Evolutionary conservation across 1,284 basidiomycete genomes (phyloP).

Genomic region (Tylopilus sp.): DNA sequence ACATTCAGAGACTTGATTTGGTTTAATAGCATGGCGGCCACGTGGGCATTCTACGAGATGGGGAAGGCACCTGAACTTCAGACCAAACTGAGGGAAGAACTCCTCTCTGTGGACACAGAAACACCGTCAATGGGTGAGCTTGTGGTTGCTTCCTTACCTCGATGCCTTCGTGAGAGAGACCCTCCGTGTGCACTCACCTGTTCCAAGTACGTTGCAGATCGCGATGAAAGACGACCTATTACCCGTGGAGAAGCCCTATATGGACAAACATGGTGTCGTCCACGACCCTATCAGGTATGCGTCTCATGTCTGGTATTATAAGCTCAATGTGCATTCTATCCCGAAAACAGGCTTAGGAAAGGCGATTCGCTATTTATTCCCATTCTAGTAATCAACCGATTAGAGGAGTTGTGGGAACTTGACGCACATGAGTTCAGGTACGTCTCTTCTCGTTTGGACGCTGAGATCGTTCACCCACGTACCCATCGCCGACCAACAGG

Average conservation of each 20-base stretch:
- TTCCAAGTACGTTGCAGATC: constrained; percentile 49
- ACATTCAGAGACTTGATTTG: neutral
- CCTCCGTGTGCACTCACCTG: constrained; percentile 62
- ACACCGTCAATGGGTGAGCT: constrained; percentile 58
- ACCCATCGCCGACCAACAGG: constrained; percentile 10
- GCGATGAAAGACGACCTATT: constrained; percentile 53
- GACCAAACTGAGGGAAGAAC: constrained; percentile 64
- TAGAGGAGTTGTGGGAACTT: constrained; percentile 43
- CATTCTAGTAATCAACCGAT: constrained; percentile 38
- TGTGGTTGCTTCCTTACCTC: constrained; percentile 53
- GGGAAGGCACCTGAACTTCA: constrained; percentile 54
- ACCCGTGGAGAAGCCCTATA: constrained; percentile 47
- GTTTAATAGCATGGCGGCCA: constrained; percentile 42
- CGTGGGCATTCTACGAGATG: constrained; percentile 66
- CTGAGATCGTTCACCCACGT: neutral
- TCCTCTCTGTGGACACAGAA: constrained; percentile 46
- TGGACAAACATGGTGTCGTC: constrained; percentile 39
- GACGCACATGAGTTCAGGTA: constrained; percentile 38
- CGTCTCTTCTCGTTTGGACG: neutral
- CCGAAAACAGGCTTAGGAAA: constrained; percentile 33
- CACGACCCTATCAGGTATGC: constrained; percentile 28
- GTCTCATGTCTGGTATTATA: too few species aligned
- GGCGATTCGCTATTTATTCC: constrained; percentile 40
- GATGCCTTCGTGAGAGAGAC: constrained; percentile 66
- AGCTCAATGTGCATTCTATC: neutral